phyloP scores from a whole-genome alignment of 1,284 basidiomycete genomes.

The Ustilago trichophora region DNA sequence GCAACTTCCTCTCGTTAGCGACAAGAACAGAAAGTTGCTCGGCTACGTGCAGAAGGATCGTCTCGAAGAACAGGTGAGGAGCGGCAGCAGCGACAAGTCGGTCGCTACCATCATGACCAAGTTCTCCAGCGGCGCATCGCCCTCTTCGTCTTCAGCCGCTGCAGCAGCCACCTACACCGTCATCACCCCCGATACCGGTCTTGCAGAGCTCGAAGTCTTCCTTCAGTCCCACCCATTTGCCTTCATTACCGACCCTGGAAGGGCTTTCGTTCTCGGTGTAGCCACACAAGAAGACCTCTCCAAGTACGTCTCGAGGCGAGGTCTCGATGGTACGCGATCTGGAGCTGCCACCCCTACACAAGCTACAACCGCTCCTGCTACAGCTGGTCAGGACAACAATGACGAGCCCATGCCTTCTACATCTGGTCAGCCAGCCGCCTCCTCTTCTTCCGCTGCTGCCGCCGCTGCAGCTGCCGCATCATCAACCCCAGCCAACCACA shows the following conservation, averaged over 20 bases:
- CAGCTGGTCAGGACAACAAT: conserved; percentile 3
- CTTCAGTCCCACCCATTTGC: conserved; percentile 60
- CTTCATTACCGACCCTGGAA: conserved; percentile 59
- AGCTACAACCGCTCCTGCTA: conserved; percentile 11
- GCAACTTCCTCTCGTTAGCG: conserved; percentile 55
- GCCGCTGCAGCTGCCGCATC: conserved; percentile 20
- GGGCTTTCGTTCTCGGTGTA: conserved; percentile 57
- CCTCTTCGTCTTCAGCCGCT: conserved; percentile 18
- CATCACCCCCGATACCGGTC: conserved; percentile 60
- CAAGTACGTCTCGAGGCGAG: conserved; percentile 56
- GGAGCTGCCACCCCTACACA: conserved; percentile 46
- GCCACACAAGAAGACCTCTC: conserved; percentile 58
- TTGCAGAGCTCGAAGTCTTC: conserved; percentile 62
- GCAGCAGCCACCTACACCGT: conserved; percentile 50
- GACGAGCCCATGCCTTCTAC: conserved; percentile 42
- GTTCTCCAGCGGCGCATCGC: conserved; percentile 38
- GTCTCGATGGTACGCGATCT: conserved; percentile 35
- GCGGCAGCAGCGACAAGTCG: conserved; percentile 34
- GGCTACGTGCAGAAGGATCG: conserved; percentile 61
- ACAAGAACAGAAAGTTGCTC: conserved; percentile 50
- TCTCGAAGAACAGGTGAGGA: conserved; percentile 42
- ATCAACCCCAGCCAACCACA: conserved; percentile 47
- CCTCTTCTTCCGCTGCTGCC: conserved; percentile 15
- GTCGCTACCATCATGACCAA: conserved; percentile 53
- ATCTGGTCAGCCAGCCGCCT: too few relatives aligned